Conservation (phyloP, 257 asterid genomes). For the Solanum peruvianum region DNA sequence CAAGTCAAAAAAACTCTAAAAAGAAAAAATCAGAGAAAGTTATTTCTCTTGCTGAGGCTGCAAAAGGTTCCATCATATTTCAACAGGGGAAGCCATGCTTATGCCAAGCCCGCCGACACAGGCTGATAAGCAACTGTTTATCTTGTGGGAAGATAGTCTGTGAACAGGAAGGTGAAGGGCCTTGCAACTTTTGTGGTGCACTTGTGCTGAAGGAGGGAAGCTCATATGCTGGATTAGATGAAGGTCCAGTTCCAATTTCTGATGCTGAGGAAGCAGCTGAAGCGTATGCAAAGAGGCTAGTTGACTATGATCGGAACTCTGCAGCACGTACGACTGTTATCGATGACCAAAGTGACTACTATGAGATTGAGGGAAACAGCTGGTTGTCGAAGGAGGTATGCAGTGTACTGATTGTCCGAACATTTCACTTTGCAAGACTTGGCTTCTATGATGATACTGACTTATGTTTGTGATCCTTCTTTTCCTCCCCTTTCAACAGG, state of each 20-base stretch:
- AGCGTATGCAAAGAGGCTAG: slow-evolving; percentile 88
- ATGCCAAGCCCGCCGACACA: slow-evolving; percentile 91
- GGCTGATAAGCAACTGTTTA: slow-evolving; percentile 74
- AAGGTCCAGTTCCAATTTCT: slow-evolving; percentile 30
- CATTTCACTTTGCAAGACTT: neutral
- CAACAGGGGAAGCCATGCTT: slow-evolving; percentile 93
- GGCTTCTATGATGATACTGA: neutral
- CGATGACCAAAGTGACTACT: slow-evolving; percentile 97
- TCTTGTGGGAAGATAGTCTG: slow-evolving; percentile 96
- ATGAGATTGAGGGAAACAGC: slow-evolving; percentile 64
- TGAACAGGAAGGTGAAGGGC: slow-evolving; percentile 97
- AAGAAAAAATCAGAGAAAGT: slow-evolving; percentile 87
- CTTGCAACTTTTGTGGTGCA: slow-evolving; percentile 84
- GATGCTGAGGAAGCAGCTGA: slow-evolving; percentile 85
- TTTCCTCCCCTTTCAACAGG: slow-evolving; percentile 31
- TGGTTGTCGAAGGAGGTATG: slow-evolving; percentile 86
- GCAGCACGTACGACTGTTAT: slow-evolving; percentile 96
- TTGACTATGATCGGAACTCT: slow-evolving; percentile 91
- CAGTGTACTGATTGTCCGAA: neutral
- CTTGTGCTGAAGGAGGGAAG: slow-evolving; percentile 89
- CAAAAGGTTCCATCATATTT: slow-evolving; percentile 79
- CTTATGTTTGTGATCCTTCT: neutral
- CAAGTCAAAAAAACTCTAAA: slow-evolving; percentile 33
- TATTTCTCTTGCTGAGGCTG: slow-evolving; percentile 84
- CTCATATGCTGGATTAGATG: slow-evolving; percentile 75